Evolutionary conservation across 1,139 yeast species (phyloP), one percentile per base, ranked within the genome.

Genomic region (Groenewaldozyma sp.): DNA sequence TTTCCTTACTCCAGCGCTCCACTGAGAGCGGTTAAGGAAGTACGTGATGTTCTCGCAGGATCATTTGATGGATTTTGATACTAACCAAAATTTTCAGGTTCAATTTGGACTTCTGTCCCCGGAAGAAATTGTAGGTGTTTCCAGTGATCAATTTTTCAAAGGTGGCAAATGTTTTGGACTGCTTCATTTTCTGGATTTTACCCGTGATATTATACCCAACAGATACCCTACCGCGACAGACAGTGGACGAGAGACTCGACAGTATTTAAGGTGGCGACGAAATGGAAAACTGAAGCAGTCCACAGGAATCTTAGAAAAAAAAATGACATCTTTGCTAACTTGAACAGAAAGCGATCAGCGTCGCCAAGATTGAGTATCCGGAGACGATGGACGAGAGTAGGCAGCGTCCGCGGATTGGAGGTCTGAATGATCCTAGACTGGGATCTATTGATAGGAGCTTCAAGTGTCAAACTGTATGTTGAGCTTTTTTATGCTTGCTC

Each of bases 341-440:
- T n/a, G n/a, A n/a, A n/a, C 47, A 67, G 71, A 75, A 95, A 65
- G 96, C 97, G 38, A 86, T 91, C 50, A 84, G 95, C 46, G 97
- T 91, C 46, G 97, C 96, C 36, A 88, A 91, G 62, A 86, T 91
- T 56, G 96, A 88, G 65, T 91, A 83, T 58, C 98, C 99, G 14
- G 99, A 93, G 64, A 91, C 96, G 18, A 91, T 91, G 94, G 98
- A 93, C 63, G 97, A 88, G 64, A 76, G 95, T 28, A 87, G 95
- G 45, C 83, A 82, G 59, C 80, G 84, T 50, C 97, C 97, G 36
- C 78, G 96, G 60, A 88, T 87, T 51, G 97, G 96, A 45, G 99
- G 99, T 46, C 71, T 93, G 50, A 88, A 88, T 59, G 98, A 93
- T 60, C 97, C 98, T 43, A 78, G 97, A 54, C 71, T 93, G 48